These are phyloP conservation scores for Botryotinia narcissicola DNA, from an alignment of 2,329 filamentous ascomycete species.

Conservation along the genomic window DNA sequence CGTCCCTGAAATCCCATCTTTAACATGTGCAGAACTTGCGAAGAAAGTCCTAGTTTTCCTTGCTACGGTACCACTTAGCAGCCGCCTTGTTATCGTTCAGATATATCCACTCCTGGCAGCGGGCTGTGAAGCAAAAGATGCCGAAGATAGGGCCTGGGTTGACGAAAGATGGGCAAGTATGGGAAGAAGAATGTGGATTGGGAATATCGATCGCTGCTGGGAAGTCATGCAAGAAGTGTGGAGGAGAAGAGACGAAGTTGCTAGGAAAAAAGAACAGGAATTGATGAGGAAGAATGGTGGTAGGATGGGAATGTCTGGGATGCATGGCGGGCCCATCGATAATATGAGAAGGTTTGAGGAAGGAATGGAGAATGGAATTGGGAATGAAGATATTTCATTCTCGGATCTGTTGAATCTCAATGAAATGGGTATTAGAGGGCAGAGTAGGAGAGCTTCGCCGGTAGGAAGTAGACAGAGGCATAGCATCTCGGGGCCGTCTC, in stretches of 20 bases:
- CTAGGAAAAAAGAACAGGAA: slow-evolving; percentile 28
- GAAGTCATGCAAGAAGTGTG: slow-evolving; percentile 67
- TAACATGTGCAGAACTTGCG: slow-evolving; percentile 55
- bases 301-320: slow-evolving; percentile 15
- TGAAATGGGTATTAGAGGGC: slow-evolving; percentile 30
- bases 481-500: slow-evolving; percentile 23
- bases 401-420: slow-evolving; percentile 34
- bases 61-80: slow-evolving; percentile 60
- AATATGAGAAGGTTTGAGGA: slow-evolving; percentile 37
- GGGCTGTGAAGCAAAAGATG: slow-evolving; percentile 59
- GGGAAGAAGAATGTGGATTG: slow-evolving; percentile 60
- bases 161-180: slow-evolving; percentile 60
- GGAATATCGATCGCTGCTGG: slow-evolving; percentile 63
- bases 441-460: not conserved
- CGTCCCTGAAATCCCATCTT: slow-evolving; percentile 64
- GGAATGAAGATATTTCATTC: slow-evolving; percentile 33
- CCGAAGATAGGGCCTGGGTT: slow-evolving; percentile 64
- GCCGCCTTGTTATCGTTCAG: slow-evolving; percentile 64
- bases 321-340: slow-evolving; percentile 3
- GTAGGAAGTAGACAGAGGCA: slow-evolving; percentile 15
- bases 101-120: slow-evolving; percentile 68
- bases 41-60: slow-evolving; percentile 60
- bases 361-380: slow-evolving; percentile 26
- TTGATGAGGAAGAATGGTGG: slow-evolving; percentile 25
- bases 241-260: slow-evolving; percentile 55